A percentile compares a stretch with the other conserved stretches of the same genome.
These are phyloP conservation scores for Lodderomyces theae DNA, from an alignment of 1,139 yeast genomes.

Conservation along the genomic window DNA sequence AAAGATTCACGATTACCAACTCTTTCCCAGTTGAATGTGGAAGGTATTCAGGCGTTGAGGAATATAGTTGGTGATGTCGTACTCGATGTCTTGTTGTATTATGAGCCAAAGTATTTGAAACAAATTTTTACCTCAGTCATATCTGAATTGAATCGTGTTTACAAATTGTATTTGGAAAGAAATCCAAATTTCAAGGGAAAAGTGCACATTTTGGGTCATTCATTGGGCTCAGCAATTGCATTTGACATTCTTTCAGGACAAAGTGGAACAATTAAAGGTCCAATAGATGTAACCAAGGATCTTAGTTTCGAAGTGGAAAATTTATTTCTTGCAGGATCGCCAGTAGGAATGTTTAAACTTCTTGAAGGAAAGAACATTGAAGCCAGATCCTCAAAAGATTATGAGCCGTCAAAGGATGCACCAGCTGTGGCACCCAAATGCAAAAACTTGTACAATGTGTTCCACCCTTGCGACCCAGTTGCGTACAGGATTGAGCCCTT, in stretches of 20 bases:
- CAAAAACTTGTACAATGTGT: conserved; percentile 65
- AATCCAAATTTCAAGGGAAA: conserved; percentile 79
- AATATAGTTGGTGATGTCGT: conserved; percentile 82
- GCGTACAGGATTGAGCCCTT: conserved; percentile 86
- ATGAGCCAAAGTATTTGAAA: conserved; percentile 69
- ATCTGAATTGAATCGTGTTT: conserved; percentile 67
- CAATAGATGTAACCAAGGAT: conserved; percentile 26
- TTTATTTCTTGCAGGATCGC: conserved; percentile 83
- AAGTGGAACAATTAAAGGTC: conserved; percentile 29
- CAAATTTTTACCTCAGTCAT: conserved; percentile 67
- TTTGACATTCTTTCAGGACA: conserved; percentile 72
- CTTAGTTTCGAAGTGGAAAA: conserved; percentile 72
- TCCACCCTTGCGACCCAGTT: conserved; percentile 87
- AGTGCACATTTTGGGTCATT: conserved; percentile 84
- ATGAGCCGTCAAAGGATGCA: conserved; percentile 17
- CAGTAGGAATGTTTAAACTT: conserved; percentile 81
- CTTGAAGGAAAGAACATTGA: conserved; percentile 57
- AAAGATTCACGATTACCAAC: conserved; percentile 54
- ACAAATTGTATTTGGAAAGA: conserved; percentile 52
- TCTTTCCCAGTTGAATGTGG: conserved; percentile 71
- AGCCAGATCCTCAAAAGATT: conserved; percentile 23
- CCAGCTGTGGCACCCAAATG: conserved; percentile 48
- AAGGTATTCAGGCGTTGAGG: conserved; percentile 75
- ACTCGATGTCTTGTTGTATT: conserved; percentile 79
- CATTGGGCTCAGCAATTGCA: conserved; percentile 83